Percentiles rank a stretch among this genome's conserved stretches.
phyloP scores from a whole-genome alignment of 768 basidiomycete genomes.

The Podaxis sp. region DNA sequence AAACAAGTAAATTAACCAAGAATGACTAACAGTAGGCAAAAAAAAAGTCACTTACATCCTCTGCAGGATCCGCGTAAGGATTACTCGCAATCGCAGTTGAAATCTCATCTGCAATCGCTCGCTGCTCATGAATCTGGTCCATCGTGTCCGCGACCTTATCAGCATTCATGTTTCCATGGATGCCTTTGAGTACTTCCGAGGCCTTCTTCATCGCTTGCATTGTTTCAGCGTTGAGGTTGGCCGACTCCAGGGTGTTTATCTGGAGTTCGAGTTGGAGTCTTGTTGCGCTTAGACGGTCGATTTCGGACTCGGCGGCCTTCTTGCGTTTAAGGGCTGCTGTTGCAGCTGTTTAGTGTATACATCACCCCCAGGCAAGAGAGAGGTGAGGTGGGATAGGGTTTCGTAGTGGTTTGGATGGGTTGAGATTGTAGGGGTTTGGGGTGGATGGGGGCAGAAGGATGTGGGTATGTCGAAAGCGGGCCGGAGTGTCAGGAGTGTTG shows the following conservation, averaged over 20 bases:
- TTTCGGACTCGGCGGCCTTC: conserved; percentile 84
- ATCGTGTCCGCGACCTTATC: conserved; percentile 91
- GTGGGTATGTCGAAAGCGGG: not conserved
- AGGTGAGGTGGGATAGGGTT: not conserved
- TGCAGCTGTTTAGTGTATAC: conserved; percentile 55
- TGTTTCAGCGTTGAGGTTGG: conserved; percentile 96
- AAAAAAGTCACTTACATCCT: conserved; percentile 58
- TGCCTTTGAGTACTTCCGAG: conserved; percentile 82
- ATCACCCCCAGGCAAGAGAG: not conserved
- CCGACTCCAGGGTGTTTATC: conserved; percentile 95
- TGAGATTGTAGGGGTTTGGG: not conserved
- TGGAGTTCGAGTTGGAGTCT: conserved; percentile 94
- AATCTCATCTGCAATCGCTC: conserved; percentile 91
- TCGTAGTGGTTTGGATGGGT: not conserved
- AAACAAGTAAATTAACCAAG: conserved; percentile 11
- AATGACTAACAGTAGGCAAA: conserved; percentile 8
- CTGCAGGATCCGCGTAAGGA: conserved; percentile 48
- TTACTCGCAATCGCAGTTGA: conserved; percentile 84
- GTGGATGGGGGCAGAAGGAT: not conserved
- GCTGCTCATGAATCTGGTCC: conserved; percentile 84
- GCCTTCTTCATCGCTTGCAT: conserved; percentile 98
- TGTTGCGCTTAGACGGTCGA: conserved; percentile 82
- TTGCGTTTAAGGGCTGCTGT: conserved; percentile 90
- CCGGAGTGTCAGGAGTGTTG: not conserved
- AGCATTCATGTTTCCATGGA: conserved; percentile 89